These are phyloP conservation scores for Naematelia aurantialba DNA, from an alignment of 768 basidiomycete genomes.

Conservation along the genomic window DNA sequence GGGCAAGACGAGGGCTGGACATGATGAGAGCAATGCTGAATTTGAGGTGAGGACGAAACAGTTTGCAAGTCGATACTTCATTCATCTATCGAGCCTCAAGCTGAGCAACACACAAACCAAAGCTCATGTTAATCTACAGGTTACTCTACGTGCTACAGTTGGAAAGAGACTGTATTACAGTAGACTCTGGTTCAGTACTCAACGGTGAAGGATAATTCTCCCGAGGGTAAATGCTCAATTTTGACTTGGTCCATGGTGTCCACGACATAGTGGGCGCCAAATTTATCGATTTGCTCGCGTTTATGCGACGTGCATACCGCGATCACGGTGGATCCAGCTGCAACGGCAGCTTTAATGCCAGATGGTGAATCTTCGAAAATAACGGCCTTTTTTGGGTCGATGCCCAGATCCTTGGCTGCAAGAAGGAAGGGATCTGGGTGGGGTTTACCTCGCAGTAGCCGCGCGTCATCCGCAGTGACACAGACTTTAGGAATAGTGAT, in stretches of 20 bases:
- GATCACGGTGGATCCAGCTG: slow-evolving; percentile 46
- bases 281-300: slow-evolving; percentile 28
- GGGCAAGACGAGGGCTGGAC: background rate
- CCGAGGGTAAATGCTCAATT: slow-evolving; percentile 14
- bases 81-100: no score
- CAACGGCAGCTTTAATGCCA: slow-evolving; percentile 51
- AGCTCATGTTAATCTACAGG: background rate
- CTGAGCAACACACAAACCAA: background rate
- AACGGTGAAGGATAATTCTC: slow-evolving; percentile 28
- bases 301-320: slow-evolving; percentile 51
- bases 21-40: background rate
- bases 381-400: slow-evolving; percentile 54
- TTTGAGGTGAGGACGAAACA: no score
- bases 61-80: no score
- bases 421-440: slow-evolving; percentile 51
- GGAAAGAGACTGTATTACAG: background rate
- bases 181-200: slow-evolving; percentile 5
- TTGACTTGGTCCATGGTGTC: slow-evolving; percentile 37
- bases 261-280: slow-evolving; percentile 34
- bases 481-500: slow-evolving; percentile 66
- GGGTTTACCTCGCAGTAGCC: slow-evolving; percentile 58
- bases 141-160: background rate
- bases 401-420: slow-evolving; percentile 50
- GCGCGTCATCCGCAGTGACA: slow-evolving; percentile 72
- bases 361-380: slow-evolving; percentile 51